Evolutionary conservation across 192 early-diverging fungal genomes (phyloP), one percentile per base, ranked within the genome.

Genomic region (Spinellus fusiger): DNA sequence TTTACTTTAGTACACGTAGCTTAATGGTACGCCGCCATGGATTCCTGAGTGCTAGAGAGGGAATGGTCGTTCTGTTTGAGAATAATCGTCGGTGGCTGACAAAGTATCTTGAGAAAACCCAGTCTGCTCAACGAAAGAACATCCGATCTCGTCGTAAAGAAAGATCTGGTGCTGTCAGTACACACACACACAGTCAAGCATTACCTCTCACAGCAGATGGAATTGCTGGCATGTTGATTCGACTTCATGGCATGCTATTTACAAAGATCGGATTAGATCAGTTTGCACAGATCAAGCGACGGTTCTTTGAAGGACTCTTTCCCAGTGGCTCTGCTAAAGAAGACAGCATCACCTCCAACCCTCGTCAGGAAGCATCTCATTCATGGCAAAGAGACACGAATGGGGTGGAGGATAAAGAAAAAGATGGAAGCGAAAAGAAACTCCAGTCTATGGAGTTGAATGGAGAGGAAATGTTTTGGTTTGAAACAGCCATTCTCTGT

Each of bases 241-340:
- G 76, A 18, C 64, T 83, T 3, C 81, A 83, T 32, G 77, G 79
- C 12, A 78, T 83, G 81, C 61, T 83, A 22, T 83, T 83, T 62
- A 80, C 77, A 15, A 83, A 79, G 46, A 77, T 83, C 28, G 80
- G 78, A 3, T 64, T 83, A n/a, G 81, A 83, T 34, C 28, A 64
- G 13, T 83, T 83, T 62, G 61, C 69, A 8, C 64, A 74, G 31
- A 62, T 64, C 25, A 54, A 64, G 23, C 26, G 56, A 29, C 37
- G 56, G 15, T 67, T 55, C 26, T 64, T 68, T 40, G 56, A 57
- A 20, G 27, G 29, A 3, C 35, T 63, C 1, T 64, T 73, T 50
- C 46, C 58, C 4, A 60, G 47, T 12, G 46, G 31, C 26, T 18
- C 29, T 5, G 9, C 26, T 25, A 12, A 52, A 61, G 15, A 18